Evolutionary conservation across 345 rosid species (phyloP).

Genomic region (Camelina laxa): DNA sequence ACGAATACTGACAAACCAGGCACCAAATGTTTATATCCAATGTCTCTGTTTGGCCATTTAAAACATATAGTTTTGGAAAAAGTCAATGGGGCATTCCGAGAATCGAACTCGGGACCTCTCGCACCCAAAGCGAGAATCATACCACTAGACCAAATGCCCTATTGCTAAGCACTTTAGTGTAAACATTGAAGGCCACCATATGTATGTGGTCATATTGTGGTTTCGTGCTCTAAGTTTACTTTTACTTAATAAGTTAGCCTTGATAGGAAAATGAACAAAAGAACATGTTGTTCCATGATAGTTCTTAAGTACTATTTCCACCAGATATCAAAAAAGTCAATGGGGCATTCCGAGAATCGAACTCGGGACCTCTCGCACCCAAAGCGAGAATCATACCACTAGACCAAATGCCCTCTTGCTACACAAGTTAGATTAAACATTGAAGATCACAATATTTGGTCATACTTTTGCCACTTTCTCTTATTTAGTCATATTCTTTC

Average conservation of each 20-base stretch:
- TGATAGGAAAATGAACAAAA: too few species aligned
- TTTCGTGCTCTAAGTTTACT: too few species aligned
- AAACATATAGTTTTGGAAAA: not conserved
- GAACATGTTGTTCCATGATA: too few species aligned
- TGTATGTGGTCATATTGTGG: too few species aligned
- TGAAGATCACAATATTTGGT: too few species aligned
- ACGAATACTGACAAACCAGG: too few species aligned
- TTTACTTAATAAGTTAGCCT: too few species aligned
- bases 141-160: conserved; percentile 83
- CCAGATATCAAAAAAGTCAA: conserved; percentile 15
- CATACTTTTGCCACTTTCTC: too few species aligned
- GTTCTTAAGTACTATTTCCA: not conserved
- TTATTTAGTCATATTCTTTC: too few species aligned
- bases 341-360: conserved; percentile 74
- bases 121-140: conserved; percentile 71
- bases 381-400: conserved; percentile 91
- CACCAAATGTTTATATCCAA: too few species aligned
- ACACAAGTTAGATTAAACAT: too few species aligned
- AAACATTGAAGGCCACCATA: not conserved
- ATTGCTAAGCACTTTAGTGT: not conserved
- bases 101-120: conserved; percentile 79
- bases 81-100: conserved; percentile 63
- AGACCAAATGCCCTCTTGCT: conserved; percentile 66
- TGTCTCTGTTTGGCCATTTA: too few species aligned
- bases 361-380: conserved; percentile 89